A percentile compares a stretch with the other conserved stretches of the same genome.
Conservation (phyloP, 331 rosid species). For the Rhamnella rubrinervis region DNA sequence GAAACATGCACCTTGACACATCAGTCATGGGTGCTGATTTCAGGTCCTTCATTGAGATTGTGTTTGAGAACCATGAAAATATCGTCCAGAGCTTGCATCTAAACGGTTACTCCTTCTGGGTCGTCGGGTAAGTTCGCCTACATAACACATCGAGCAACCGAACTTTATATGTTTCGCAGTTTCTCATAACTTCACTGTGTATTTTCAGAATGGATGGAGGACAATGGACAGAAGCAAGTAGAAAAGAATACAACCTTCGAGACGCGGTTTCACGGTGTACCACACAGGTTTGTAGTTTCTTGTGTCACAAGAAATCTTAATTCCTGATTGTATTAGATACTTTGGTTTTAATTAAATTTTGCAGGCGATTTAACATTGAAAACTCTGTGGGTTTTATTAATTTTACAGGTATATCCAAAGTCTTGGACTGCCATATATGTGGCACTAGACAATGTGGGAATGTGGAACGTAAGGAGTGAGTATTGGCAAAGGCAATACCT, state of each 20-base stretch:
- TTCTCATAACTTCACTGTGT: not conserved
- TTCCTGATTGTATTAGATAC: too few relatives aligned
- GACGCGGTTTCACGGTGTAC: constrained; percentile 84
- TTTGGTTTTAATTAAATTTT: too few relatives aligned
- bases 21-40: constrained; percentile 83
- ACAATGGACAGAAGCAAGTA: constrained; percentile 63
- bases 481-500: constrained; percentile 91
- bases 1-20: constrained; percentile 62
- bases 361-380: not conserved
- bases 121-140: constrained; percentile 66
- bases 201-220: constrained; percentile 83
- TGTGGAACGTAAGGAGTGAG: constrained; percentile 89
- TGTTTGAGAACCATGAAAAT: constrained; percentile 69
- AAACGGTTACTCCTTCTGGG: constrained; percentile 84
- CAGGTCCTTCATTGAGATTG: constrained; percentile 74
- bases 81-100: constrained; percentile 77
- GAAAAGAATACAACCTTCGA: constrained; percentile 63
- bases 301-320: too few relatives aligned
- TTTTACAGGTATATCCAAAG: constrained; percentile 73
- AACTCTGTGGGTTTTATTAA: not conserved
- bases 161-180: not conserved
- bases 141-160: not conserved
- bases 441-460: constrained; percentile 84
- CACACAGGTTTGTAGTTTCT: constrained; percentile 56
- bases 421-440: constrained; percentile 94